A percentile compares a stretch with the other conserved stretches of the same genome.
These are phyloP conservation scores for Blastomyces emzantsi DNA, from an alignment of 2,329 filamentous ascomycete genomes.

Conservation along the genomic window DNA sequence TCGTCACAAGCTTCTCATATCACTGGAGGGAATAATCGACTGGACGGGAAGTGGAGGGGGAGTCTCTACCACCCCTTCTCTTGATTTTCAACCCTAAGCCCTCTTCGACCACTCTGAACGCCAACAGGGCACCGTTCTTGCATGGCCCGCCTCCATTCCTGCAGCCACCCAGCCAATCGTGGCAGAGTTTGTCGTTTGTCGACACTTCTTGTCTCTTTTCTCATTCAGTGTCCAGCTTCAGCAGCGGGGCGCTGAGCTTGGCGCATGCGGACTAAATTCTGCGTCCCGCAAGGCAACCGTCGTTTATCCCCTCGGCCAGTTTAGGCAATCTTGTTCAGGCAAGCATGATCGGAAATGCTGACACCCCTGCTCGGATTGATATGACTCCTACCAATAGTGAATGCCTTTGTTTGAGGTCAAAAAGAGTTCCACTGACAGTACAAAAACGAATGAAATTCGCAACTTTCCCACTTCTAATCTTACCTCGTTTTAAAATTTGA, in stretches of 20 bases:
- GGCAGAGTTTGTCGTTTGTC: neutral
- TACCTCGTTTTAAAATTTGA: constrained; percentile 10
- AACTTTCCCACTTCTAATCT: neutral
- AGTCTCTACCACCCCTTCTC: neutral
- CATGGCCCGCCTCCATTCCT: neutral
- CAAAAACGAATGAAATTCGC: neutral
- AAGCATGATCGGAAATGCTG: neutral
- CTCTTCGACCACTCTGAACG: neutral
- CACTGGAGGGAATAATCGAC: neutral
- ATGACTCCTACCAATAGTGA: constrained; percentile 7
- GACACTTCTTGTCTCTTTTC: neutral
- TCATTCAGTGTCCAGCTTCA: neutral
- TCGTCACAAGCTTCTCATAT: neutral
- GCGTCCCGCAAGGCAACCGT: constrained; percentile 6
- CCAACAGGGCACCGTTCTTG: neutral
- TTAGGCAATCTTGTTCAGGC: neutral
- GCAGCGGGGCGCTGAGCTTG: constrained; percentile 3
- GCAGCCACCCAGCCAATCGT: constrained; percentile 2
- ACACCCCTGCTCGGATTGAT: neutral
- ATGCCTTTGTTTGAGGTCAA: neutral
- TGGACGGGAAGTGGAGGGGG: neutral
- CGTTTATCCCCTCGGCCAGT: neutral
- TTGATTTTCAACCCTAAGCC: neutral
- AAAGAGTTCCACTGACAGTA: constrained; percentile 10
- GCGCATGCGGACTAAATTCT: constrained; percentile 5